These are phyloP conservation scores for Solanum chacoense DNA, from an alignment of 305 asterid species.

Conservation along the genomic window DNA sequence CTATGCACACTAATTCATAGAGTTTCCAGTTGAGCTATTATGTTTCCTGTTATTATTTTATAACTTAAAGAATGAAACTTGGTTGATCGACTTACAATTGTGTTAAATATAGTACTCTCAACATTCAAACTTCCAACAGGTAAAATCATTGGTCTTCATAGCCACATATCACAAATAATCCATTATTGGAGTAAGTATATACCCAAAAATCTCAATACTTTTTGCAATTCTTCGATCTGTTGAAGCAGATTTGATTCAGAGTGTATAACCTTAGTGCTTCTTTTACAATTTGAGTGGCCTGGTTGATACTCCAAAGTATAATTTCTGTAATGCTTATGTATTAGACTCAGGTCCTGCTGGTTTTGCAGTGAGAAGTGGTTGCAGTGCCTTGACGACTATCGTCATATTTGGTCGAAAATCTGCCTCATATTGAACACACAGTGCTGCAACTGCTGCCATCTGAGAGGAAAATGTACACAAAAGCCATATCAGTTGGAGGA, in stretches of 20 bases:
- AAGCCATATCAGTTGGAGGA: not conserved
- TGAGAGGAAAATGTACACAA: constrained; percentile 4
- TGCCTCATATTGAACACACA: constrained; percentile 88
- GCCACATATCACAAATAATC: not conserved
- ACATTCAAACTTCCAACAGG: not conserved
- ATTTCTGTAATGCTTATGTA: constrained; percentile 4
- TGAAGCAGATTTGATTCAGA: not conserved
- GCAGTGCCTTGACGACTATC: constrained; percentile 90
- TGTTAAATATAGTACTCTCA: not conserved
- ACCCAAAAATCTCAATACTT: not conserved
- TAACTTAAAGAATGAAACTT: not conserved
- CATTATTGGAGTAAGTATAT: not conserved
- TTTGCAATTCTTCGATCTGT: not conserved
- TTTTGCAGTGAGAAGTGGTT: constrained; percentile 75
- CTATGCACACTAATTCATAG: not conserved
- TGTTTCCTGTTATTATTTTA: not conserved
- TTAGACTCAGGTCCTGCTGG: constrained; percentile 47
- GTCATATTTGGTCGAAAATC: constrained; percentile 96
- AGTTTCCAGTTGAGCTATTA: not conserved
- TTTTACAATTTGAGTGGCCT: not conserved
- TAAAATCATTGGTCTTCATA: not conserved
- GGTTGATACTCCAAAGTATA: not conserved
- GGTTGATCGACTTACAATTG: not conserved
- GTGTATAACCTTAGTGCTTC: not conserved
- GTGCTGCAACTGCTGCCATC: constrained; percentile 96